phyloP scores from a whole-genome alignment of 2,329 filamentous ascomycete genomes.

The Clonostachys chloroleuca region DNA sequence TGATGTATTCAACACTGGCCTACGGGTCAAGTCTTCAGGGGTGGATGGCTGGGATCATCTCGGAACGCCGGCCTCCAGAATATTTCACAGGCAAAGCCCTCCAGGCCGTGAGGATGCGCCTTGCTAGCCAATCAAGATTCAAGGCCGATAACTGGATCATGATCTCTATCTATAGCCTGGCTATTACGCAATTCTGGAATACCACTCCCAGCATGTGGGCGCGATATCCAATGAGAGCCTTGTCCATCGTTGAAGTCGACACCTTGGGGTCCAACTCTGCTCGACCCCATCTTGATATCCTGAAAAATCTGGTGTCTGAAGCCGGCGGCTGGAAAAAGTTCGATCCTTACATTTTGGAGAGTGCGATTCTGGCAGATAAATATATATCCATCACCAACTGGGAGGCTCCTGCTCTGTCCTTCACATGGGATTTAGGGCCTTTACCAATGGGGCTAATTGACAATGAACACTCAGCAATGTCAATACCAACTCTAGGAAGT shows the following conservation, averaged over 20 bases:
- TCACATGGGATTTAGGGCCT: not conserved
- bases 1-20: constrained; percentile 8
- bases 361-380: constrained; percentile 5
- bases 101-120: constrained; percentile 1
- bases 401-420: not conserved
- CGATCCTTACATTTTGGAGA: constrained; percentile 6
- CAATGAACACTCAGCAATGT: too few relatives aligned
- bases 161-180: constrained; percentile 4
- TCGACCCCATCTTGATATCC: constrained; percentile 2
- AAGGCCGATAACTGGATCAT: constrained; percentile 1
- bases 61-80: not conserved
- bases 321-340: constrained; percentile 5
- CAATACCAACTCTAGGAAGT: too few relatives aligned
- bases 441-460: not conserved
- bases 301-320: constrained; percentile 3
- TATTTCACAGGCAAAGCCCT: constrained; percentile 5
- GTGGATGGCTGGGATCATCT: constrained; percentile 4
- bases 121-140: not conserved
- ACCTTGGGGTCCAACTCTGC: not conserved
- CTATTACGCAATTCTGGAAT: constrained; percentile 4
- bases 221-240: not conserved
- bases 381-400: constrained; percentile 1
- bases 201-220: constrained; percentile 1
- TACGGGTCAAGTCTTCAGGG: constrained; percentile 5
- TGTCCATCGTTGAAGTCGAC: too few relatives aligned